Evolutionary conservation across 441 rosid species (phyloP), one percentile per base, ranked within the genome.

Genomic region (Gossypium davidsonii): DNA sequence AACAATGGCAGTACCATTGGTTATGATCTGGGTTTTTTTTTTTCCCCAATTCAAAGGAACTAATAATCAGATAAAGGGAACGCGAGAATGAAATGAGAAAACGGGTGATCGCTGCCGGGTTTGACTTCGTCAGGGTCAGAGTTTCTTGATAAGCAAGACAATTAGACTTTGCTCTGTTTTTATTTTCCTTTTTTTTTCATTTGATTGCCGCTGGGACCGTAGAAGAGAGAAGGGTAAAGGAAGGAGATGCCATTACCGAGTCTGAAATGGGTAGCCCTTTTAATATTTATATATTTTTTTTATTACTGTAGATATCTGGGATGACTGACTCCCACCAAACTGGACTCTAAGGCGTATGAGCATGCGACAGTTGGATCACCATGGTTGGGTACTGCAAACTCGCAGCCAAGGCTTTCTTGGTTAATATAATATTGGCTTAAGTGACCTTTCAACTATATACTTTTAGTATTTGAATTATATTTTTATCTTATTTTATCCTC

Each of bases 1-100:
- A 89, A 18, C 53, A 85, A 61, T 14, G 93, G 91, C 65, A 89
- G 73, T 63, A 84, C 88, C 93, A 89, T 89, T 51, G 11, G 14
- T 65, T 68, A 15, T 26, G 39, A 66, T 74, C 39, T 11, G 68
- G 3, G 6, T 66, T 46, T 46, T 25, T 46, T 46, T 12, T 6
- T 28, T 26, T 2, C 2, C 28, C 17, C 64, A 37, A 53, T 63
- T 42, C 57, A 4, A 0, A 9, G 51, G 46, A 60, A 39, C 31
- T 25, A 20, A 26, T 26, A 51, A 21, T 52, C 11, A 34, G 42
- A 31, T n/a, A 15, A 72, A 46, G 25, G 28, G 21, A 18, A n/a
- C 31, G 18, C 31, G 6, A 57, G 55, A 57, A 46, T 1, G 46
- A 46, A 71, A 46, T 6, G 44, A 26, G 17, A 20, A 25, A 39